phyloP scores from a whole-genome alignment of 106 monocot genomes.

The Allium fistulosum region DNA sequence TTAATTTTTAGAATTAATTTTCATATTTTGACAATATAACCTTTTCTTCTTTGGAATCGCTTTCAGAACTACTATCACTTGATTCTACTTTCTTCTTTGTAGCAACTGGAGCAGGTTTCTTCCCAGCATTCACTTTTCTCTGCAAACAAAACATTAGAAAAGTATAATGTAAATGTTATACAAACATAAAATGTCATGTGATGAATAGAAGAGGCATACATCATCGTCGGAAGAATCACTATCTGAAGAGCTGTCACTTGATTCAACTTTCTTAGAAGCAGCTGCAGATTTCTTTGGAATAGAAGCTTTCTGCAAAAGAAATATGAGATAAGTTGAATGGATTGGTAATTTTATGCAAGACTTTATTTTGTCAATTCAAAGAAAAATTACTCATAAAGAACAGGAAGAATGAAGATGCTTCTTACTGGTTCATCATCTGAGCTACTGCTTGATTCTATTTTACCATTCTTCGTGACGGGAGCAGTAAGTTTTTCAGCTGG shows the following conservation, averaged over 20 bases:
- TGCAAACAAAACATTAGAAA: background rate
- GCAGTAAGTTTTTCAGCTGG: background rate
- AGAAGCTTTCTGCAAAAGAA: no score
- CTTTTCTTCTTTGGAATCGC: slow-evolving; percentile 22
- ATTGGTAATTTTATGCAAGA: no score
- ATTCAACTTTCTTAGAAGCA: no score
- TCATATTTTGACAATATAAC: background rate
- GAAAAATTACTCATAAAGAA: background rate
- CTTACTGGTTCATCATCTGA: slow-evolving; percentile 35
- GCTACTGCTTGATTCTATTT: slow-evolving; percentile 30
- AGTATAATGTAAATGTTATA: no score
- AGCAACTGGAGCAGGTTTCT: slow-evolving; percentile 7
- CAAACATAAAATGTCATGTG: no score
- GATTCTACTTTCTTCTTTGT: slow-evolving; percentile 14
- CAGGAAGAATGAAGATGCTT: background rate
- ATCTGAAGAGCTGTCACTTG: no score
- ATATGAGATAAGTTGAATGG: no score
- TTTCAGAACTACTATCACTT: slow-evolving; percentile 22
- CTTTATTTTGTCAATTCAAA: no score
- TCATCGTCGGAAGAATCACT: no score
- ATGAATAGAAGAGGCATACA: no score
- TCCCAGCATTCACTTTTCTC: slow-evolving; percentile 7
- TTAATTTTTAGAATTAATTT: no score
- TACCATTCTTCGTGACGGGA: slow-evolving; percentile 7
- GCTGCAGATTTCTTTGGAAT: no score